These are phyloP conservation scores for Neurospora discreta DNA, from an alignment of 495 filamentous ascomycete genomes.

Conservation along the genomic window DNA sequence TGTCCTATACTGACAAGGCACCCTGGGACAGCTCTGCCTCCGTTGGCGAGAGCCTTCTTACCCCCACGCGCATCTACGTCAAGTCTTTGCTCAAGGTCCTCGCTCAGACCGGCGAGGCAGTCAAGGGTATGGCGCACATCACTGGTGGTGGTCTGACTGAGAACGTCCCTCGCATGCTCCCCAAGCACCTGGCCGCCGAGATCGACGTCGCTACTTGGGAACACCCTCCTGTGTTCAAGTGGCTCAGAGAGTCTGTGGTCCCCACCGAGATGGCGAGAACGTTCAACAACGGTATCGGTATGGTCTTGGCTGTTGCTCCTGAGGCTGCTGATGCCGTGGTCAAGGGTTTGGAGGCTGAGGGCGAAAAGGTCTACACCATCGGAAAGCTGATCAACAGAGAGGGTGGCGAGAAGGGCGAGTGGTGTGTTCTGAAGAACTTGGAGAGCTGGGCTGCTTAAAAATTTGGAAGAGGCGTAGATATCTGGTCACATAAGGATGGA, in stretches of 20 bases:
- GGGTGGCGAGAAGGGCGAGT: slow-evolving; percentile 39
- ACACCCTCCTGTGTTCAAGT: slow-evolving; percentile 64
- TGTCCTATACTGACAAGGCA: slow-evolving; percentile 55
- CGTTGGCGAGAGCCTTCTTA: slow-evolving; percentile 64
- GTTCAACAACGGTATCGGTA: slow-evolving; percentile 92
- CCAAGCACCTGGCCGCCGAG: slow-evolving; percentile 57
- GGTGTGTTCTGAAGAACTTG: slow-evolving; percentile 55
- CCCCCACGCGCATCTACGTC: slow-evolving; percentile 76
- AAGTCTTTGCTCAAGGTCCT: slow-evolving; percentile 55
- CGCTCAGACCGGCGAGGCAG: slow-evolving; percentile 21
- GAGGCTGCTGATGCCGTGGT: slow-evolving; percentile 43
- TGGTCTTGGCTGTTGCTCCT: slow-evolving; percentile 69
- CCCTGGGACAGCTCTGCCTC: slow-evolving; percentile 52
- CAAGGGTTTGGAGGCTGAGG: slow-evolving; percentile 43
- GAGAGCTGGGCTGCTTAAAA: slow-evolving; percentile 49
- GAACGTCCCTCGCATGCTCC: slow-evolving; percentile 90
- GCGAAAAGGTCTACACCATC: slow-evolving; percentile 69
- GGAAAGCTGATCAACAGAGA: slow-evolving; percentile 50
- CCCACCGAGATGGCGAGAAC: slow-evolving; percentile 70
- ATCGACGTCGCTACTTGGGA: slow-evolving; percentile 65
- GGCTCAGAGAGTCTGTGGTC: slow-evolving; percentile 68
- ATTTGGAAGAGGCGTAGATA: neutral
- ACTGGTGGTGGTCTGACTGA: slow-evolving; percentile 88
- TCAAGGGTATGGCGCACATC: slow-evolving; percentile 93
- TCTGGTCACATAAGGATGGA: neutral